phyloP scores from a whole-genome alignment of 2,329 filamentous ascomycete species.

The Claviceps digitariae region DNA sequence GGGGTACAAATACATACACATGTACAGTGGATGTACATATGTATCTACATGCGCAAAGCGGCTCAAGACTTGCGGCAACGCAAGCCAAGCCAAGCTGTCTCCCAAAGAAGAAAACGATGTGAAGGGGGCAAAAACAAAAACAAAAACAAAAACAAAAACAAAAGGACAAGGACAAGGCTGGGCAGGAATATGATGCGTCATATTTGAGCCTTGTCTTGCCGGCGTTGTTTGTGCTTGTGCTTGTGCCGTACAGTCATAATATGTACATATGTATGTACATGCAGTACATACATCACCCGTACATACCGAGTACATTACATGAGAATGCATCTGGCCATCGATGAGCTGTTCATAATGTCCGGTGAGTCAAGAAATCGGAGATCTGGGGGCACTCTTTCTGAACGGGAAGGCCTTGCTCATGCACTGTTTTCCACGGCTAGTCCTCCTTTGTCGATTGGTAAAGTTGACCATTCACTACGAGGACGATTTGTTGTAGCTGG shows the following conservation, averaged over 20 bases:
- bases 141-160: background rate
- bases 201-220: background rate
- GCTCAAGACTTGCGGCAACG: background rate
- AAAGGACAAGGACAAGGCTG: background rate
- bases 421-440: background rate
- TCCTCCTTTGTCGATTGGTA: background rate
- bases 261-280: background rate
- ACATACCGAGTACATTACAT: background rate
- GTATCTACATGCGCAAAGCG: background rate
- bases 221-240: background rate
- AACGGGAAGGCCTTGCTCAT: background rate
- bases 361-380: background rate
- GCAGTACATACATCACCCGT: background rate
- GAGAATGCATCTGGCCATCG: background rate
- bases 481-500: no score
- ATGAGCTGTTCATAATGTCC: background rate
- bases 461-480: no score
- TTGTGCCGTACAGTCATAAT: background rate
- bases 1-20: no score
- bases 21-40: no score
- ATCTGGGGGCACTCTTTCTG: background rate
- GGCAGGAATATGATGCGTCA: constrained; percentile 1
- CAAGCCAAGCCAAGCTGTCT: background rate
- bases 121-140: background rate
- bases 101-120: background rate